A percentile compares a stretch with the other conserved stretches of the same genome.
Evolutionary conservation across 2,329 filamentous ascomycete genomes (phyloP).

Genomic region (Colletotrichum nymphaeae): DNA sequence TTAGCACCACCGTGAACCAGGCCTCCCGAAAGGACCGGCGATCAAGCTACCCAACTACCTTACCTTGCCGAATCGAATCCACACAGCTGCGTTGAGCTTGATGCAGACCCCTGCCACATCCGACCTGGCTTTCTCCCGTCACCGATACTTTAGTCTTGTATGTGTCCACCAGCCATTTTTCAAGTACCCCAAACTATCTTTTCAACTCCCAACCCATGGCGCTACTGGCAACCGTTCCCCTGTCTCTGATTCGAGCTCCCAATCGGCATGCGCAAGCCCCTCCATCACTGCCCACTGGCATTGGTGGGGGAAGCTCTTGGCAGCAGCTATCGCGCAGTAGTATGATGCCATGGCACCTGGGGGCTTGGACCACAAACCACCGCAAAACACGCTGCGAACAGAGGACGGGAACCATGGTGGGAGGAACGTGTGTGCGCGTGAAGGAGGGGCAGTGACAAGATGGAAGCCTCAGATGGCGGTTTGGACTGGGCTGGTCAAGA

Average conservation of each 20-base stretch:
- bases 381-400: constrained; percentile 9
- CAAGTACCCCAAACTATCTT: constrained; percentile 10
- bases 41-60: constrained; percentile 26
- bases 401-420: constrained; percentile 15
- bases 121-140: constrained; percentile 20
- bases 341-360: constrained; percentile 36
- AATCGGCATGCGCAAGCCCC: constrained; percentile 34
- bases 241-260: constrained; percentile 28
- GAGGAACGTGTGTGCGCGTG: neutral
- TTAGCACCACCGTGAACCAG: constrained; percentile 15
- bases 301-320: constrained; percentile 34
- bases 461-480: constrained; percentile 28
- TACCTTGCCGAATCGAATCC: constrained; percentile 23
- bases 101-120: constrained; percentile 35
- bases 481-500: constrained; percentile 17
- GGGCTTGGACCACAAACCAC: constrained; percentile 31
- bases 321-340: constrained; percentile 33
- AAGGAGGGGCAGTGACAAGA: constrained; percentile 18
- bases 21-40: constrained; percentile 30
- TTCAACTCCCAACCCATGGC: neutral
- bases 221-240: constrained; percentile 21
- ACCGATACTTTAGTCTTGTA: constrained; percentile 12
- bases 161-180: neutral
- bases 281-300: constrained; percentile 25
- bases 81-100: constrained; percentile 33